phyloP scores from a whole-genome alignment of 208 protist species.

The Leishmania arabica region DNA sequence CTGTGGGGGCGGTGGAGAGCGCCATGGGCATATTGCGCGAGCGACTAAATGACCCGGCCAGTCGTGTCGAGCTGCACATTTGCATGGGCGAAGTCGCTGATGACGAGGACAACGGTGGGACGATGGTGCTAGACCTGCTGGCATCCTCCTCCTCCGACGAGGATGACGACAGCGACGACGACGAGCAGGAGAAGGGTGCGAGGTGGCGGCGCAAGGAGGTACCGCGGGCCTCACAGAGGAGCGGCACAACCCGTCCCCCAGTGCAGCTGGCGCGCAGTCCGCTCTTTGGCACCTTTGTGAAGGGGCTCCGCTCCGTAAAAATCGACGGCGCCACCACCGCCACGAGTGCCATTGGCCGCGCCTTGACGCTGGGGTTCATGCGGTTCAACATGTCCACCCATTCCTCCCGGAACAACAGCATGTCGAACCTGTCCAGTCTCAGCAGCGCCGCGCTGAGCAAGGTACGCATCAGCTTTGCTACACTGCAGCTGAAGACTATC shows the following conservation, averaged over 20 bases:
- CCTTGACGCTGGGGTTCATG: slow-evolving; percentile 19
- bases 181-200: not conserved
- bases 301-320: slow-evolving; percentile 4
- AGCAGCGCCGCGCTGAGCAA: not conserved
- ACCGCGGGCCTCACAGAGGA: not conserved
- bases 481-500: slow-evolving; percentile 17
- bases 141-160: not conserved
- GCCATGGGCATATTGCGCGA: slow-evolving; percentile 16
- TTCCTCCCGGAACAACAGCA: slow-evolving; percentile 12
- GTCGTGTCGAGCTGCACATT: slow-evolving; percentile 19
- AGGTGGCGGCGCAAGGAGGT: not conserved
- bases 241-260: not conserved
- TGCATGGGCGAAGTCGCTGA: slow-evolving; percentile 16
- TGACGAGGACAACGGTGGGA: not conserved
- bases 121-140: slow-evolving; percentile 9
- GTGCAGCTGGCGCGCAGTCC: slow-evolving; percentile 26
- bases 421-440: not conserved
- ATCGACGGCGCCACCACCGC: slow-evolving; percentile 3
- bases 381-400: slow-evolving; percentile 17
- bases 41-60: slow-evolving; percentile 11
- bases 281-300: slow-evolving; percentile 20
- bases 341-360: not conserved
- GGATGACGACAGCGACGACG: not conserved
- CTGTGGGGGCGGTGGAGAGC: slow-evolving; percentile 10
- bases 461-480: slow-evolving; percentile 22